Evolutionary conservation across 2,329 filamentous ascomycete species (phyloP).

Genomic region (Scedosporium dehoogii): DNA sequence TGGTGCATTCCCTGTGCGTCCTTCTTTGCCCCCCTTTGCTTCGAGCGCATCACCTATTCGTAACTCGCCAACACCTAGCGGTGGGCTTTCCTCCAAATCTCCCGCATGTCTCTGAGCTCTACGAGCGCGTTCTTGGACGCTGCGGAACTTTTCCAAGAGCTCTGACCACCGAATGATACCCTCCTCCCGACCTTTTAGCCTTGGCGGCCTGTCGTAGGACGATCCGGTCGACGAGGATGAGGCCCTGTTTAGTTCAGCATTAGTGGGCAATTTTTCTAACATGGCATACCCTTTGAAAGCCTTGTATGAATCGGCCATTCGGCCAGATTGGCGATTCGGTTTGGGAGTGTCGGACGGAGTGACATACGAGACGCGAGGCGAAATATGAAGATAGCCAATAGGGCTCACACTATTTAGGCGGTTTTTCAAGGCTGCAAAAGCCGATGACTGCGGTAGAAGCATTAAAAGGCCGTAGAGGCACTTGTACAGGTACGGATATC

Average conservation of each 20-base stretch:
- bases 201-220: constrained; percentile 63
- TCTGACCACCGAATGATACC: constrained; percentile 83
- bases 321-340: background rate
- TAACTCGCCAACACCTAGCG: constrained; percentile 32
- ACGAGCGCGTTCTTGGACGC: constrained; percentile 77
- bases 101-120: constrained; percentile 53
- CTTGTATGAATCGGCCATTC: too few relatives aligned
- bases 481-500: constrained; percentile 91
- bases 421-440: constrained; percentile 94
- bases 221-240: constrained; percentile 32
- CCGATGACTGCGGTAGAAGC: constrained; percentile 95
- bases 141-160: constrained; percentile 86
- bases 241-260: constrained; percentile 9
- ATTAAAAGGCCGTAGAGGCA: constrained; percentile 95
- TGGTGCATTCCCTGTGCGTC: constrained; percentile 21
- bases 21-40: constrained; percentile 31
- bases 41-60: constrained; percentile 29
- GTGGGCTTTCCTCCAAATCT: constrained; percentile 37
- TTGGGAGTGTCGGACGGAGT: constrained; percentile 11
- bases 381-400: constrained; percentile 86
- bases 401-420: constrained; percentile 93
- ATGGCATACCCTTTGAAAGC: background rate
- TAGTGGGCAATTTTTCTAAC: background rate
- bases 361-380: constrained; percentile 28
- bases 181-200: constrained; percentile 75